Conservation (phyloP, 495 filamentous ascomycete genomes). For the Penicillium turbatum region DNA sequence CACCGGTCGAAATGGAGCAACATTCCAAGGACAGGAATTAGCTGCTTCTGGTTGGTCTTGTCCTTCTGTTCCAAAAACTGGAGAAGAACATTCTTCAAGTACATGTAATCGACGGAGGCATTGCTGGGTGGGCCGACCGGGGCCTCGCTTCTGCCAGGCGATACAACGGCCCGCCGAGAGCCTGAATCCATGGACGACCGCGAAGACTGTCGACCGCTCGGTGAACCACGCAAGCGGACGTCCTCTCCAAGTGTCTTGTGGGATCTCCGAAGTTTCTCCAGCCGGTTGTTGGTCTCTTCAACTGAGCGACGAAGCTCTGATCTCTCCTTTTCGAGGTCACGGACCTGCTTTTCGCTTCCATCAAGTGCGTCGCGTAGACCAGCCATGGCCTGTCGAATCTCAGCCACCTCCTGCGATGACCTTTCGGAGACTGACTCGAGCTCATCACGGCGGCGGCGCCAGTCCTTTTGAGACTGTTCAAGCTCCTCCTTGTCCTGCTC, state of each 20-base stretch:
- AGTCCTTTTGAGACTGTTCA: conserved; percentile 65
- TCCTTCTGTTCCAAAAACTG: conserved; percentile 95
- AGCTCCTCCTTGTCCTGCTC: conserved; percentile 67
- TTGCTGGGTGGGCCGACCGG: conserved; percentile 26
- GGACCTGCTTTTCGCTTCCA: conserved; percentile 77
- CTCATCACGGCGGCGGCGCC: conserved; percentile 67
- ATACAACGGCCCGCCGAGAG: conserved; percentile 36
- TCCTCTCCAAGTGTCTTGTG: conserved; percentile 51
- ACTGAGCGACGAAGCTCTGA: conserved; percentile 66
- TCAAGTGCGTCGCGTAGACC: conserved; percentile 77
- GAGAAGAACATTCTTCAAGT: conserved; percentile 90
- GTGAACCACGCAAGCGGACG: conserved; percentile 33
- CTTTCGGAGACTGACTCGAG: conserved; percentile 64
- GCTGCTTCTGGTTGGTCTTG: conserved; percentile 81
- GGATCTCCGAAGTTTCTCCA: conserved; percentile 78
- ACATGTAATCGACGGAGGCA: conserved; percentile 65
- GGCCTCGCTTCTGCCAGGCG: conserved; percentile 39
- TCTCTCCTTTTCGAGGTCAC: conserved; percentile 76
- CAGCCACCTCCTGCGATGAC: conserved; percentile 64
- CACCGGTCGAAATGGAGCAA: conserved; percentile 88
- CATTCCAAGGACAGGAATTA: conserved; percentile 88
- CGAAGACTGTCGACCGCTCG: conserved; percentile 51
- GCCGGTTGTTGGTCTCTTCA: conserved; percentile 68
- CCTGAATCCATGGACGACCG: conserved; percentile 66
- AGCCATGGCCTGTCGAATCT: conserved; percentile 71